Percentiles rank a stretch among this genome's conserved stretches.
Conservation (phyloP, 345 rosid species). For the Hypericum androsaemum region DNA sequence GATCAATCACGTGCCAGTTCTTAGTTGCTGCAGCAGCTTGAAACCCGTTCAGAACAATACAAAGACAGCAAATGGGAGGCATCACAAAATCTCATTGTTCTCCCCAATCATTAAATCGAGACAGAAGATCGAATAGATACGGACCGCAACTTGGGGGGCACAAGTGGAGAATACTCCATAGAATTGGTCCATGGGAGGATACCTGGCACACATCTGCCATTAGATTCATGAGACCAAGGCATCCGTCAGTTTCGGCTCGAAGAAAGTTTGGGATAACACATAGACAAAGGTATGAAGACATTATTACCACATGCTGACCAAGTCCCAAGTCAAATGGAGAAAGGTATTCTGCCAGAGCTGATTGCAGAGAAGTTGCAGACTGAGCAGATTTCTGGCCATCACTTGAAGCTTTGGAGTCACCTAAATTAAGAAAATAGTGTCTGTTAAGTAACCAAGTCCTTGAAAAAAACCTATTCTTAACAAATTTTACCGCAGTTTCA, state of each 20-base stretch:
- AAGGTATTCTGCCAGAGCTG: conserved; percentile 38
- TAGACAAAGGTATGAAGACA: neutral
- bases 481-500: no score
- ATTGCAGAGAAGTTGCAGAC: conserved; percentile 35
- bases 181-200: conserved; percentile 52
- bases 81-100: neutral
- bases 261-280: neutral
- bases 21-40: neutral
- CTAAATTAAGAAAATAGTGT: conserved; percentile 26
- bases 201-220: conserved; percentile 49
- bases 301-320: conserved; percentile 56
- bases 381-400: conserved; percentile 40
- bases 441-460: neutral
- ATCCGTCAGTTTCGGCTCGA: conserved; percentile 5
- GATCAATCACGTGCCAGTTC: conserved; percentile 1
- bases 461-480: no score
- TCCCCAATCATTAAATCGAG: neutral
- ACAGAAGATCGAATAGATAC: conserved; percentile 7
- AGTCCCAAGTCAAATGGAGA: conserved; percentile 51
- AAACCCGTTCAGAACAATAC: neutral
- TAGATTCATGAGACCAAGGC: conserved; percentile 8
- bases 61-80: neutral
- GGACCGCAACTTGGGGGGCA: conserved; percentile 53
- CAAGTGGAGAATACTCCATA: conserved; percentile 67
- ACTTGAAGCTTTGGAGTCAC: conserved; percentile 41